Base-by-base conservation (phyloP, 169 alveolate species). In the Cryptosporidium ryanae region DNA sequence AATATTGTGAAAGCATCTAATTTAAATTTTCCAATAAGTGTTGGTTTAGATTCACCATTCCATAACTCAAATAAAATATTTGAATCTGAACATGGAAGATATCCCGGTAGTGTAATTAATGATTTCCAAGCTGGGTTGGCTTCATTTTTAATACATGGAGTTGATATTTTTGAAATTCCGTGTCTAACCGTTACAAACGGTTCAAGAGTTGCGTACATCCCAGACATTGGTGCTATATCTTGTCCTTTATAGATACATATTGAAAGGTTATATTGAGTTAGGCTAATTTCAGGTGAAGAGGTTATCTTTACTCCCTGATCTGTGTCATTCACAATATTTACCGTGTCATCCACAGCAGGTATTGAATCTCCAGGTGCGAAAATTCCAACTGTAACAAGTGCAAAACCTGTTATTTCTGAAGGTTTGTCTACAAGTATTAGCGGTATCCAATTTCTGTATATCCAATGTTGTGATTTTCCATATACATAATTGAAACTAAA, bases 341-440 rank as follows among this genome's bases (percentile, higher is more conserved):
- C 82, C 13, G 66, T 90, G 50, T 94, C 96, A 90, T 94, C 94
- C 31, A 93, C 90, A 23, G 92, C 92, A 18, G 96, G 96, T 18
- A 93, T 92, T 7, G 92, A 89, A 82, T 94, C 96, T 34, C 96
- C 96, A 0, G 96, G 96, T 0, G 95, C 96, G 65, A 90, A 94
- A 23, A 94, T 94, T 32, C 95, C 96, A 27, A 94, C 91, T 6
- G 96, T 93, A 44, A 90, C 76, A 52, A 94, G 82, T 57, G 93
- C 34, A 31, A 61, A 89, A 0, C 96, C 96, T 90, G 91, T 91
- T 32, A 82, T 82, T 64, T 89, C 92, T 49, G 87, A 82, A 23
- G 92, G 92, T 2, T 82, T 82, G 46, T 84, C 94, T 13, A 84
- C 92, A 17, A 93, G 59, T 17, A 92, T 82, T 3, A 92, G 65